A percentile compares a stretch with the other conserved stretches of the same genome.
These are phyloP conservation scores for Circinella minor DNA, from an alignment of 371 early-diverging fungal species.

Conservation along the genomic window DNA sequence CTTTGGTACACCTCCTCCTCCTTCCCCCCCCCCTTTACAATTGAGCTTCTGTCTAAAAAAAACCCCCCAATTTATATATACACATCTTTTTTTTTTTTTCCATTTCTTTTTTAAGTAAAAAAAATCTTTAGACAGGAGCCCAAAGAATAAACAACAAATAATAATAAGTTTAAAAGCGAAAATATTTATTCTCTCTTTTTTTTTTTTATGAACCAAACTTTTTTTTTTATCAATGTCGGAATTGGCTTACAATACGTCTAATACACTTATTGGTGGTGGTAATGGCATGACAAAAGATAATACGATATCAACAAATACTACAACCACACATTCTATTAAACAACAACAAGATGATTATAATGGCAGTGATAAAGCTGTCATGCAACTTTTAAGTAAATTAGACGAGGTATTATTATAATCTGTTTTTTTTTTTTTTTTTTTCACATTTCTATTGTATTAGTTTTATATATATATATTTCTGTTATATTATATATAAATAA, in stretches of 20 bases:
- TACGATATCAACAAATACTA: not conserved
- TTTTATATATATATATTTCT: too few relatives aligned
- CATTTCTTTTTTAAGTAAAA: not conserved
- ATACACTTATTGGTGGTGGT: not conserved
- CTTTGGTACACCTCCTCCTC: not conserved
- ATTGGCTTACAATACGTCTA: slow-evolving; percentile 18
- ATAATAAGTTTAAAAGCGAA: not conserved
- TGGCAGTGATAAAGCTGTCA: slow-evolving; percentile 22
- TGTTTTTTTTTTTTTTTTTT: not conserved
- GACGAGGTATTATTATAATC: slow-evolving; percentile 23
- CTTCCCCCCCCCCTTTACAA: too few relatives aligned
- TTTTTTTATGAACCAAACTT: slow-evolving; percentile 8
- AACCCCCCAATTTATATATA: too few relatives aligned
- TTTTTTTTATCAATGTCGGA: slow-evolving; percentile 23
- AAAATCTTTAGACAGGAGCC: slow-evolving; percentile 11
- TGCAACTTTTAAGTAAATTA: slow-evolving; percentile 27
- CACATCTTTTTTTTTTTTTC: too few relatives aligned
- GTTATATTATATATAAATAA: too few relatives aligned
- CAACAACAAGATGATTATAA: slow-evolving; percentile 14
- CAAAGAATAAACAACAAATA: not conserved
- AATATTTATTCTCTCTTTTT: slow-evolving; percentile 9
- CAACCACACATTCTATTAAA: slow-evolving; percentile 4
- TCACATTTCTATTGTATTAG: not conserved
- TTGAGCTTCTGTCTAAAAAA: slow-evolving; percentile 14
- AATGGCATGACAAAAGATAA: slow-evolving; percentile 1